A percentile compares a stretch with the other conserved stretches of the same genome.
phyloP scores from a whole-genome alignment of 352 stramenopile species.

The Paralagenidium karlingii region DNA sequence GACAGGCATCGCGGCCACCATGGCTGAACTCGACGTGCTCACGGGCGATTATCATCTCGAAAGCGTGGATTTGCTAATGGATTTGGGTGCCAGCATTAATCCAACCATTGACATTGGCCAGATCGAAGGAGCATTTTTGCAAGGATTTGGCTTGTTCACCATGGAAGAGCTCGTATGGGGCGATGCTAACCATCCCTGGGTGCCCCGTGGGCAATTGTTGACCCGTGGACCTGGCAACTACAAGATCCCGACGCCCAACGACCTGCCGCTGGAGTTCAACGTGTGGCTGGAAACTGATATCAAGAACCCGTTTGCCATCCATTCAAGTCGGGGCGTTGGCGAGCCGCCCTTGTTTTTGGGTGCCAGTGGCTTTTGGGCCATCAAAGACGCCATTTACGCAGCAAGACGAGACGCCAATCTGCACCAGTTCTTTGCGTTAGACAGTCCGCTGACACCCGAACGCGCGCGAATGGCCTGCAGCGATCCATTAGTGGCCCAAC shows the following conservation, averaged over 20 bases:
- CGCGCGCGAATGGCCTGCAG: conserved; percentile 73
- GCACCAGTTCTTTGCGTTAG: conserved; percentile 53
- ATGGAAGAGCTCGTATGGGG: conserved; percentile 93
- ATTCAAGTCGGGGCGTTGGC: conserved; percentile 93
- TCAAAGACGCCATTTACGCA: conserved; percentile 90
- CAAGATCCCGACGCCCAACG: conserved; percentile 96
- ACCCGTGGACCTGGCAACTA: conserved; percentile 92
- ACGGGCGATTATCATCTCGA: conserved; percentile 88
- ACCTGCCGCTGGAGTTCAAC: conserved; percentile 90
- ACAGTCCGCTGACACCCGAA: conserved; percentile 70
- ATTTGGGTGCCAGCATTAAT: conserved; percentile 93
- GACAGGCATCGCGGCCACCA: conserved; percentile 87
- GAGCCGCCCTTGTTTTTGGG: conserved; percentile 94
- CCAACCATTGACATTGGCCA: conserved; percentile 95
- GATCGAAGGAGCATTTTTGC: conserved; percentile 96
- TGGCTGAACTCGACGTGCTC: conserved; percentile 93
- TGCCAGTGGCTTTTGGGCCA: conserved; percentile 90
- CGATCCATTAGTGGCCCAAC: too few relatives aligned
- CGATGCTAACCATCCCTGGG: conserved; percentile 90
- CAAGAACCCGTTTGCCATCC: conserved; percentile 91
- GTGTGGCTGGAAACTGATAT: conserved; percentile 90
- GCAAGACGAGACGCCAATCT: conserved; percentile 52
- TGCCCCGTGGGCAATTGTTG: conserved; percentile 86
- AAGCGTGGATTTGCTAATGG: conserved; percentile 80
- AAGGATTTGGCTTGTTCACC: conserved; percentile 91